These are phyloP conservation scores for Ustilago vetiveriae DNA, from an alignment of 1,284 basidiomycete genomes.

Conservation along the genomic window DNA sequence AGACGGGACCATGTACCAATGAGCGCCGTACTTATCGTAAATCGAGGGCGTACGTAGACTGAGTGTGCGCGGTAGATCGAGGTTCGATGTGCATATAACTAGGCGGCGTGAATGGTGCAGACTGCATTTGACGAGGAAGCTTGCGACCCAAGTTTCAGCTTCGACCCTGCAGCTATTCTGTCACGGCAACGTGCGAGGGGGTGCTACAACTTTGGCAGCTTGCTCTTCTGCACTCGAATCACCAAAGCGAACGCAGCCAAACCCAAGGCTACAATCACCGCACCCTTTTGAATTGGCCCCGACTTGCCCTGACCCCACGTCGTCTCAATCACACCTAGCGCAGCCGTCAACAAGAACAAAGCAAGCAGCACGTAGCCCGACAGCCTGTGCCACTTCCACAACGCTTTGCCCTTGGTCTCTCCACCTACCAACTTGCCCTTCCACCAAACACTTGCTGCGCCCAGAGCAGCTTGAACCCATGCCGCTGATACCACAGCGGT, in stretches of 20 bases:
- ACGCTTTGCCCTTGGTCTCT: slow-evolving; percentile 25
- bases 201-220: slow-evolving; percentile 39
- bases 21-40: no score
- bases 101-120: no score
- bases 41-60: no score
- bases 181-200: no score
- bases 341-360: slow-evolving; percentile 40
- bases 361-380: slow-evolving; percentile 50
- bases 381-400: slow-evolving; percentile 53
- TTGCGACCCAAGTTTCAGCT: no score
- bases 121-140: no score
- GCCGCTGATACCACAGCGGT: slow-evolving; percentile 29
- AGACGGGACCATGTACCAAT: no score
- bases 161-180: no score
- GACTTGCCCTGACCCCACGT: slow-evolving; percentile 41
- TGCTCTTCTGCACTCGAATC: slow-evolving; percentile 23
- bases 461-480: slow-evolving; percentile 54
- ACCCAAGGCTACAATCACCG: slow-evolving; percentile 8
- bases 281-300: not conserved
- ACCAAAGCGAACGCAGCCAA: slow-evolving; percentile 5
- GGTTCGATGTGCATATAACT: no score
- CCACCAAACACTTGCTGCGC: slow-evolving; percentile 53
- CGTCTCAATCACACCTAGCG: slow-evolving; percentile 45
- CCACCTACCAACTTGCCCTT: slow-evolving; percentile 50
- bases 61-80: no score